Evolutionary conservation across 1,284 basidiomycete genomes (phyloP), one percentile per base, ranked within the genome.

Genomic region (Neotropicomus parvogracilis): DNA sequence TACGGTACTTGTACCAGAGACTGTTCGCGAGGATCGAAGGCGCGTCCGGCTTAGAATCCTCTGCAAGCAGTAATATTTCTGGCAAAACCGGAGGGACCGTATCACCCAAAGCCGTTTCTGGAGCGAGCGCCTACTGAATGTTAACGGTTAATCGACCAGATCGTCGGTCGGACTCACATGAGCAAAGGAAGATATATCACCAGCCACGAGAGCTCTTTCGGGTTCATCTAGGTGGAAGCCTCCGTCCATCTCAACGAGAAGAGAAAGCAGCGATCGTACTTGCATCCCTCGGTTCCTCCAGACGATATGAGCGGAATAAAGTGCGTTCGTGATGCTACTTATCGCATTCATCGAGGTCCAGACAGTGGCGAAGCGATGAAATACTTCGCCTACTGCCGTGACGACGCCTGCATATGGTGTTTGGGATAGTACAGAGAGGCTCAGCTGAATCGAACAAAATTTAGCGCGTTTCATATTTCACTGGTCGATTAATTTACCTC

Each of bases 1-100:
- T 78, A 32, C 83, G 78, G 58, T 88, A 90, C 59, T 87, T 85
- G 66, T 86, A 83, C 86, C 86, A 88, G 20, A 91, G 67, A 48
- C 76, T 72, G 60, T 85, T 85, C 1, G 85, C 85, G n/a, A 89
- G 77, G 40, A 77, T 74, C 1, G 81, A 80, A 2, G 84, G 77
- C 3, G 81, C 81, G 48, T 83, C 80, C 0, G 70, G 69, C 46
- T 75, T 72, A 2, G 72, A 65, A 57, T 86, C 79, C 13, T 75
- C 75, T 5, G 77, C 75, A 12, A 90, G 74, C 20, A 80, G 59
- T 19, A 83, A 69, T 31, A 90, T 85, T 60, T 88, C 86, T 0
- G 82, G 80, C 12, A 88, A 70, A 35, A 77, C 73, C 14, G 70
- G 65, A 21, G 85, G 86, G 6, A 82, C 80, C n/a, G 59, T 54